Evolutionary conservation across 345 rosid species (phyloP).

Genomic region (Odontarrhena argentea): DNA sequence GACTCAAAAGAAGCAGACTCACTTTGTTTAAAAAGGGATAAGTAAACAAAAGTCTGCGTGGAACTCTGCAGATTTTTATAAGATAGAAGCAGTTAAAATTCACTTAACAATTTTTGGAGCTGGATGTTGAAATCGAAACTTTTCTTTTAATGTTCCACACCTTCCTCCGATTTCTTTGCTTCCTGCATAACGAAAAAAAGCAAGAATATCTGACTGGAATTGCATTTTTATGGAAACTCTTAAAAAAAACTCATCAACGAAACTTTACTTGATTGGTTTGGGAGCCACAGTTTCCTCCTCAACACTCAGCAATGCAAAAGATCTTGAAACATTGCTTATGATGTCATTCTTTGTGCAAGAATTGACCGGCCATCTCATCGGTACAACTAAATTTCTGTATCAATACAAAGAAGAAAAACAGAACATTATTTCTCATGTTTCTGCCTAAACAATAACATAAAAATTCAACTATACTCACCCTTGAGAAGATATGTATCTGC

Average conservation of each 20-base stretch:
- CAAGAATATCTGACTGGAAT: background rate
- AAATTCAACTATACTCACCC: constrained; percentile 32
- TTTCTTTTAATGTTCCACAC: constrained; percentile 20
- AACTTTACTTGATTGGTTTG: constrained; percentile 24
- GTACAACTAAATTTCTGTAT: constrained; percentile 37
- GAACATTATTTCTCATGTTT: background rate
- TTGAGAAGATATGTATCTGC: constrained; percentile 29
- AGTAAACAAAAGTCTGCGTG: background rate
- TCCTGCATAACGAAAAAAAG: constrained; percentile 17
- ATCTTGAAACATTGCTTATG: constrained; percentile 22
- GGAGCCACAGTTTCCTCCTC: constrained; percentile 23
- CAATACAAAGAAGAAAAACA: background rate
- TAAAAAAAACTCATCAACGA: constrained; percentile 7
- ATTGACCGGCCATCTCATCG: constrained; percentile 38
- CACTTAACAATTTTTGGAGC: constrained; percentile 7
- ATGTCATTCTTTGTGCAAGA: constrained; percentile 15
- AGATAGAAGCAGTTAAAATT: background rate
- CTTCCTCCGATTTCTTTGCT: constrained; percentile 3
- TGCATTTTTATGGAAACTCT: background rate
- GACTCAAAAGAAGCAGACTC: background rate
- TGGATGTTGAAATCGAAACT: constrained; percentile 13
- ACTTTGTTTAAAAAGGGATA: background rate
- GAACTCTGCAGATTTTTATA: background rate
- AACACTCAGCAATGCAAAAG: constrained; percentile 32
- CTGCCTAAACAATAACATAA: background rate